Percentiles rank a stretch among this genome's conserved stretches.
Evolutionary conservation across 208 protist species (phyloP).

Genomic region (Leptomonas pyrrhocoris): DNA sequence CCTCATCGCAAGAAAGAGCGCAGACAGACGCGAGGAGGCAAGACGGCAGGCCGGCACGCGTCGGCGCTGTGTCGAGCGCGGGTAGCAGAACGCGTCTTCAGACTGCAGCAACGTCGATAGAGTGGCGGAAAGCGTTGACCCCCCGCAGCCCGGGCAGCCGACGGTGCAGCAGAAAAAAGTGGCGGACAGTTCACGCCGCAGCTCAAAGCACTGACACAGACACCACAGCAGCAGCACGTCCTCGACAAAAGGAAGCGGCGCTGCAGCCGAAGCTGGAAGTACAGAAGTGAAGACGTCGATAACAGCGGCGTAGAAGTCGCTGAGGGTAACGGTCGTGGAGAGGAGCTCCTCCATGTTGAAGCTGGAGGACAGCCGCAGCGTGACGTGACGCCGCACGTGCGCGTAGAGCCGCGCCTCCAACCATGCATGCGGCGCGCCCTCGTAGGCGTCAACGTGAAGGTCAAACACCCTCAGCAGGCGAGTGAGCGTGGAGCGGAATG

Average conservation of each 20-base stretch:
- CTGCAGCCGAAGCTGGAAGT: not conserved
- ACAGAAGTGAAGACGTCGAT: conserved; percentile 2
- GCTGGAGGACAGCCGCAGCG: conserved; percentile 21
- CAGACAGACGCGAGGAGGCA: conserved; percentile 21
- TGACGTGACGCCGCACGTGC: conserved; percentile 29
- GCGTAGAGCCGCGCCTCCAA: conserved; percentile 56
- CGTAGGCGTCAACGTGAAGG: not conserved
- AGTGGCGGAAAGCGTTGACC: conserved; percentile 16
- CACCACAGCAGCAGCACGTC: conserved; percentile 45
- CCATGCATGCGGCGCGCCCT: conserved; percentile 27
- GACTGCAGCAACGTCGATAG: conserved; percentile 16
- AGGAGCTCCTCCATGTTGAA: conserved; percentile 44
- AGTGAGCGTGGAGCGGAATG: conserved; percentile 39
- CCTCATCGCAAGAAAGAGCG: conserved; percentile 36
- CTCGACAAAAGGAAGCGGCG: conserved; percentile 7
- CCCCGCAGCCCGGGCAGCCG: conserved; percentile 26
- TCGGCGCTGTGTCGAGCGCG: conserved; percentile 6
- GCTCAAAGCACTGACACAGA: conserved; percentile 51
- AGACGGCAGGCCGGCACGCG: conserved; percentile 38
- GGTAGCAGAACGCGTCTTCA: not conserved
- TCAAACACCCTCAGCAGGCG: conserved; percentile 43
- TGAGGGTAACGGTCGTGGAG: conserved; percentile 32
- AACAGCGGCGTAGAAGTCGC: conserved; percentile 18
- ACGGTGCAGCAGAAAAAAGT: conserved; percentile 25
- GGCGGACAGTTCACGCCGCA: conserved; percentile 35